Conservation (phyloP, 495 filamentous ascomycete genomes). For the Penicillium arizonense region DNA sequence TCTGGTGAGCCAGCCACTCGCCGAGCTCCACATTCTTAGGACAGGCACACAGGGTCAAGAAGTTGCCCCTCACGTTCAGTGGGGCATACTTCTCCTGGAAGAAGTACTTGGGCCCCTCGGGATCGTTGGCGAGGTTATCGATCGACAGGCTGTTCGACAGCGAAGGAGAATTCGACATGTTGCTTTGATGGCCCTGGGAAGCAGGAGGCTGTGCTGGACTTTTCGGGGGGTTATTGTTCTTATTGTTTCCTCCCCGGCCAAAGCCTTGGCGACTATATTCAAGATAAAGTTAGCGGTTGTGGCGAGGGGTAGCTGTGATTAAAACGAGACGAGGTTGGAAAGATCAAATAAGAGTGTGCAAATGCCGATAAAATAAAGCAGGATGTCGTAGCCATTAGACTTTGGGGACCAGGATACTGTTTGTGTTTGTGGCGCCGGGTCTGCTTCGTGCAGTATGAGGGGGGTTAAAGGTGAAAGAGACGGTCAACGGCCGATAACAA, state of each 20-base stretch:
- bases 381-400: constrained; percentile 7
- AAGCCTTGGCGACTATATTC: constrained; percentile 48
- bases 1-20: constrained; percentile 94
- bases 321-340: constrained; percentile 1
- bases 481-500: constrained; percentile 3
- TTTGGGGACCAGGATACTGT: constrained; percentile 17
- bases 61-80: constrained; percentile 92
- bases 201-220: constrained; percentile 47
- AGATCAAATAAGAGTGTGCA: background rate
- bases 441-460: constrained; percentile 23
- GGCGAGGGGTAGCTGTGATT: constrained; percentile 16
- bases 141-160: constrained; percentile 49
- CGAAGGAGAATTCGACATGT: constrained; percentile 59
- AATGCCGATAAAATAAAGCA: background rate
- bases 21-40: constrained; percentile 86
- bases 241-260: constrained; percentile 52
- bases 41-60: constrained; percentile 88
- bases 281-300: constrained; percentile 45
- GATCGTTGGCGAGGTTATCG: constrained; percentile 50
- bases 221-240: constrained; percentile 49
- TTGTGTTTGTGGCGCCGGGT: constrained; percentile 24
- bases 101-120: constrained; percentile 64
- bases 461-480: constrained; percentile 11
- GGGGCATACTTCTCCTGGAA: constrained; percentile 79
- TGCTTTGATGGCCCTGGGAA: constrained; percentile 29